A percentile compares a stretch with the other conserved stretches of the same genome.
phyloP scores from a whole-genome alignment of 106 monocot genomes.

The Gastrodia elata region DNA sequence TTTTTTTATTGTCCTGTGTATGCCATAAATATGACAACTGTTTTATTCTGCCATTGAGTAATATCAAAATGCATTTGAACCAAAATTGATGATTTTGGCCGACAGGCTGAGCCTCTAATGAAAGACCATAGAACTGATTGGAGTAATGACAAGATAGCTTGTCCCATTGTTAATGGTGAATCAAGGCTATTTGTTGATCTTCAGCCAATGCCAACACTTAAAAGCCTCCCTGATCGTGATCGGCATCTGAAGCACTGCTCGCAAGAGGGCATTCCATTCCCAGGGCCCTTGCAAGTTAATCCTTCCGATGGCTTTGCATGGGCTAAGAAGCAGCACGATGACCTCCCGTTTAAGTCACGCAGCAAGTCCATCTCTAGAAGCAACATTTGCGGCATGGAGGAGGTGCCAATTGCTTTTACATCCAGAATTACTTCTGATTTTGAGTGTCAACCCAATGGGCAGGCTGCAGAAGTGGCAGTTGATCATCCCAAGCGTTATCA shows the following conservation, averaged over 20 bases:
- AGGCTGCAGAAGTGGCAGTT: slow-evolving; percentile 8
- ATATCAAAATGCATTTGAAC: slow-evolving; percentile 1
- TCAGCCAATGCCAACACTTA: slow-evolving; percentile 38
- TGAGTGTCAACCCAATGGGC: slow-evolving; percentile 18
- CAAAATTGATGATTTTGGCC: not conserved
- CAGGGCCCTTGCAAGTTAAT: slow-evolving; percentile 59
- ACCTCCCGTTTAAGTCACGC: slow-evolving; percentile 14
- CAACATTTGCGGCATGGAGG: slow-evolving; percentile 13
- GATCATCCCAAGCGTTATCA: slow-evolving; percentile 20
- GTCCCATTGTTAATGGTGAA: slow-evolving; percentile 24
- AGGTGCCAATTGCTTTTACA: slow-evolving; percentile 5
- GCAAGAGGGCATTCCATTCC: slow-evolving; percentile 43
- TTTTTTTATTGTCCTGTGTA: no score
- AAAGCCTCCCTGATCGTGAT: slow-evolving; percentile 24
- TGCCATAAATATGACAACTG: no score
- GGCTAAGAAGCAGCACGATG: slow-evolving; percentile 56
- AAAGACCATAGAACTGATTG: slow-evolving; percentile 20
- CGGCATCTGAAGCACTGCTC: slow-evolving; percentile 18
- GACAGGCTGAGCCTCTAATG: slow-evolving; percentile 28
- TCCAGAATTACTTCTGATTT: slow-evolving; percentile 19
- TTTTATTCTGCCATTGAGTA: no score
- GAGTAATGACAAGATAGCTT: slow-evolving; percentile 20
- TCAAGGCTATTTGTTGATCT: slow-evolving; percentile 46
- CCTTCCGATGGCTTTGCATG: slow-evolving; percentile 85
- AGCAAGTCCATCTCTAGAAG: slow-evolving; percentile 39